Percentiles rank a stretch among this genome's conserved stretches.
Evolutionary conservation across 2,329 filamentous ascomycete species (phyloP).

Genomic region (Diaporthe citri): DNA sequence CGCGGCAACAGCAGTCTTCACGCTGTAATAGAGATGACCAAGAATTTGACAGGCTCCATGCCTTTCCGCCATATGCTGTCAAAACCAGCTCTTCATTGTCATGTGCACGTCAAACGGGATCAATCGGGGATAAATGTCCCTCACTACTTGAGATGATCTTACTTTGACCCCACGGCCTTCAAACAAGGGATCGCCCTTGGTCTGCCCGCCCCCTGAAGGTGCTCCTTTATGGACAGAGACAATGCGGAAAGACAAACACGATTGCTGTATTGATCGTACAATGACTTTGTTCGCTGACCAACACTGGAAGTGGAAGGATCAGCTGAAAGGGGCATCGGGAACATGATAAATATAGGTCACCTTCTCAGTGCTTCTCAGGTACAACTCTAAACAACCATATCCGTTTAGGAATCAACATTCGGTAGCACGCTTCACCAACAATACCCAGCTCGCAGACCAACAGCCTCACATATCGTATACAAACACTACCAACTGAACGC

Average conservation of each 20-base stretch:
- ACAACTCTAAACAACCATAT: background rate
- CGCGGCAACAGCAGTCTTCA: background rate
- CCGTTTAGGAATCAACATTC: background rate
- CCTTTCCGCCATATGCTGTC: background rate
- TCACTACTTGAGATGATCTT: background rate
- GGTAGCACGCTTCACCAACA: background rate
- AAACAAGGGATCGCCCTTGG: background rate
- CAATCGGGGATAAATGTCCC: too few relatives aligned
- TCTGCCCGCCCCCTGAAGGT: background rate
- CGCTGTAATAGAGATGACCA: background rate
- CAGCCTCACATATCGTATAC: background rate
- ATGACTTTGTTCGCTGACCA: background rate
- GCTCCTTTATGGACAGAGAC: background rate
- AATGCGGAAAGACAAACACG: background rate
- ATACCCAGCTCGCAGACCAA: background rate
- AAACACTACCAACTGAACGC: background rate
- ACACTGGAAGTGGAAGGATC: background rate
- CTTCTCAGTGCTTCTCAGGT: background rate
- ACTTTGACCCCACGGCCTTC: background rate
- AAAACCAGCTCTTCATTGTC: background rate
- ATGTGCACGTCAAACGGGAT: background rate
- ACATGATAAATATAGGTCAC: background rate
- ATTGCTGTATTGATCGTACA: background rate
- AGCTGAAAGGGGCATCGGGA: background rate
- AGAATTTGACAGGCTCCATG: background rate